Base-by-base conservation (phyloP, 2,329 filamentous ascomycete genomes). In the Cercospora berteroae region DNA sequence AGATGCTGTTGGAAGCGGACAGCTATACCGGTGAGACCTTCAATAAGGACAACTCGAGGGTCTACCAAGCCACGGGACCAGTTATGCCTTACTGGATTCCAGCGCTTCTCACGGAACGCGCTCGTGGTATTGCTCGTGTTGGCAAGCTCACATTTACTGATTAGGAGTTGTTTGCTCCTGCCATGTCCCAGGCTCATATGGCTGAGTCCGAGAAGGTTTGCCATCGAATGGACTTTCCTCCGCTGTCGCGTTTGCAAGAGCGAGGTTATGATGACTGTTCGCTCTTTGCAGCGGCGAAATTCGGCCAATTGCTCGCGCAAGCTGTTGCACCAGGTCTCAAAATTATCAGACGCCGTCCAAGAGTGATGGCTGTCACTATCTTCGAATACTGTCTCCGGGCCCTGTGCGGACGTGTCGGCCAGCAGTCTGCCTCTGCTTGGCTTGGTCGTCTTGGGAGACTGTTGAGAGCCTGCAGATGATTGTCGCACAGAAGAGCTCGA, bases 321-420 rank as follows among this genome's bases (percentile, higher is more conserved):
- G 18, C 42, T 59, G 13, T 62, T 36, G 10, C 64, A 60, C 69
- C 69, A 69, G 3, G 58, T 59, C 27, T 69, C 69, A 12, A 60
- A 55, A 18, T 71, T 69, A 42, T 69, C 69, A 5, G 65, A 65
- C 1, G 65, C 60, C 5, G 69, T 71, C 69, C 69, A 71, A n/a
- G 67, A 69, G 31, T 69, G 65, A 20, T 71, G 67, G 12, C 69
- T 71, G 52, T 69, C 69, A 36, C 65, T 67, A 42, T 70, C 68
- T 55, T 70, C 68, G 18, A 64, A 70, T 20, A 70, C 65, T 13
- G 68, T 67, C 33, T 66, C 58, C 2, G 65, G 63, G 1, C 63
- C 68, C 13, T 63, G 48, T 18, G 27, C 9, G 2, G 65, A 57
- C 48, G 67, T 63, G 27, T 65, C 65, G 5, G 68, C 68, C 4